Base-by-base conservation (phyloP, 345 rosid species). In the Populus davidiana region DNA sequence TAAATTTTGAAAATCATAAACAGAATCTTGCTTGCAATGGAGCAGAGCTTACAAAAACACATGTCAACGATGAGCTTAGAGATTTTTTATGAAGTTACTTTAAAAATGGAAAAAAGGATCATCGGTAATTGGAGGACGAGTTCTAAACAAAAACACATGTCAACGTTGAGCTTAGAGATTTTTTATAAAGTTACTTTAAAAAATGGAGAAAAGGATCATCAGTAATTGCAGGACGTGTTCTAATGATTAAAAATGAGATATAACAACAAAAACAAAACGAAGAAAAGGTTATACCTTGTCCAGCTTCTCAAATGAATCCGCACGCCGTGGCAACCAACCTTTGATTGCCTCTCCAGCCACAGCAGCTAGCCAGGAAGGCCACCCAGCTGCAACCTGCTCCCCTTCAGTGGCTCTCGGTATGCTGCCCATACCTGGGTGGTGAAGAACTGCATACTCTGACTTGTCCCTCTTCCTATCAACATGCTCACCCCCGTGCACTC, bases 341-440 rank as follows among this genome's bases (percentile, higher is more conserved):
- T 80, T 88, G 79, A 96, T 93, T 80, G 99, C 98, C 82, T 93
- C 99, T 70, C 97, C 99, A 78, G 99, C 98, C 39, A 96, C 99
- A 29, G 94, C 84, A 47, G 96, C 94, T 81, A 96, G 80, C 99
- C 99, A 96, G 68, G 93, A 88, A 74, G 99, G 99, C 99, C 99
- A 96, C 33, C 99, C 99, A 8, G 98, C 99, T 0, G 99, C 96
- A 80, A 93, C 93, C 80, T 92, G 92, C 85, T 96, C 98, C 35
- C 94, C 94, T 89, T 96, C 96, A n/a, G 74, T 82, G 76, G 93
- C 91, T 79, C 91, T 96, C 0, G 90, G 92, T 41, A 96, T 73
- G 44, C 82, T 86, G 76, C 94, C 93, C 77, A 86, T 85, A 38
- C 89, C 86, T 17, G 96, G 94, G 66, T 85, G 85, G 67, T 85